Evolutionary conservation across 495 filamentous ascomycete species (phyloP), one percentile per base, ranked within the genome.

Genomic region (Podospora pseudoanserina): DNA sequence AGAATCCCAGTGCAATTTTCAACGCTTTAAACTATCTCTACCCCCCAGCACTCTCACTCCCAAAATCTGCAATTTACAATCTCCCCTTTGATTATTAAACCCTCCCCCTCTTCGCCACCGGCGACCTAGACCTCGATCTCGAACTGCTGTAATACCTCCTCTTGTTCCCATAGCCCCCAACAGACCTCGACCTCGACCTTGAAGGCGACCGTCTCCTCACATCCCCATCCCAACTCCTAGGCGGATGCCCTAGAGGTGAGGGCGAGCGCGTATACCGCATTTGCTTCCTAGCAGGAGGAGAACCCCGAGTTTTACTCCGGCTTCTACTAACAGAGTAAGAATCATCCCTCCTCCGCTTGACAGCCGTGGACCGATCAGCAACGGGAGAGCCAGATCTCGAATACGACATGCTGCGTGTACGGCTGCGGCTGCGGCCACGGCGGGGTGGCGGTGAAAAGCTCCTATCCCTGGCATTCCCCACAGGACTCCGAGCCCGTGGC

Each of bases 61-160:
- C 15, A 49, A 49, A 49, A 49, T 49, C 39, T 49, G 13, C 39
- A 49, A 49, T 49, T 49, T 49, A 49, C 39, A 49, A 49, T 49
- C 15, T 16, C 39, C 39, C 39, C 39, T 5, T 32, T 11, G 7
- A 49, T 49, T 67, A 71, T 64, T 66, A 65, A 61, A 70, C 65
- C 70, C 73, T 68, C 55, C 71, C 64, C 61, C 70, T 68, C 49
- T 72, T 74, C 23, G 71, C 68, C 15, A 67, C 65, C 54, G 67
- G 71, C 55, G 70, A 72, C 55, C 67, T 67, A 55, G 67, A 74
- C 49, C 67, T 67, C 54, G 67, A 72, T 63, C 72, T 65, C 20
- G 72, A 74, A 16, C 64, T 66, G n/a, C 67, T 72, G 59, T 75
- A 72, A 44, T 71, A 71, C 34, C 77, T 73, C 61, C 77, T 76